Evolutionary conservation across 495 filamentous ascomycete species (phyloP).

Genomic region (Parachaetomium inaequale): DNA sequence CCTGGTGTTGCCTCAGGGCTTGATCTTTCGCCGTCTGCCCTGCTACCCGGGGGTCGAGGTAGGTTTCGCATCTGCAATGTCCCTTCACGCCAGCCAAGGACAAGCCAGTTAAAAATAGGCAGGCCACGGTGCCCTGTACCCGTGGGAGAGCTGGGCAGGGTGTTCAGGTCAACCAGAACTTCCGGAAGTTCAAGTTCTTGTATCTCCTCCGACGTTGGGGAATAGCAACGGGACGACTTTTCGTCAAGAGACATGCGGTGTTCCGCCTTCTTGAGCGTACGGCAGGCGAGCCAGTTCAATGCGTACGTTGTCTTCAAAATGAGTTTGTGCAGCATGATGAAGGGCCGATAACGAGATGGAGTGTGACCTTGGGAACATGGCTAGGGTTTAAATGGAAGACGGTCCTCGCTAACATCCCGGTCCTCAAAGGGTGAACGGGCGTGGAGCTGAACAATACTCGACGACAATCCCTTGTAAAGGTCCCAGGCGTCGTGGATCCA

Average conservation of each 20-base stretch:
- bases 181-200: neutral
- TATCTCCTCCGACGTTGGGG: neutral
- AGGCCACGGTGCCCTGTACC: neutral
- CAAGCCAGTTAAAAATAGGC: neutral
- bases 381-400: neutral
- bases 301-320: neutral
- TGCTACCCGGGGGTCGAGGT: neutral
- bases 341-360: neutral
- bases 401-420: neutral
- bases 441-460: neutral
- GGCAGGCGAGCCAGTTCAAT: neutral
- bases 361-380: neutral
- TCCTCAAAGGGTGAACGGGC: neutral
- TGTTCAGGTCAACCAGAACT: neutral
- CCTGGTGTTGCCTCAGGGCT: neutral
- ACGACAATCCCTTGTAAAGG: neutral
- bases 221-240: neutral
- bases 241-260: neutral
- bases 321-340: neutral
- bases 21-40: too few species aligned
- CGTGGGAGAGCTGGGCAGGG: neutral
- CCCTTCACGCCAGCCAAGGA: neutral
- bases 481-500: neutral
- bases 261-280: neutral
- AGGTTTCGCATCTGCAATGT: neutral